Conservation (phyloP, 1,139 yeast species). For the Suhomyces coccinellae region DNA sequence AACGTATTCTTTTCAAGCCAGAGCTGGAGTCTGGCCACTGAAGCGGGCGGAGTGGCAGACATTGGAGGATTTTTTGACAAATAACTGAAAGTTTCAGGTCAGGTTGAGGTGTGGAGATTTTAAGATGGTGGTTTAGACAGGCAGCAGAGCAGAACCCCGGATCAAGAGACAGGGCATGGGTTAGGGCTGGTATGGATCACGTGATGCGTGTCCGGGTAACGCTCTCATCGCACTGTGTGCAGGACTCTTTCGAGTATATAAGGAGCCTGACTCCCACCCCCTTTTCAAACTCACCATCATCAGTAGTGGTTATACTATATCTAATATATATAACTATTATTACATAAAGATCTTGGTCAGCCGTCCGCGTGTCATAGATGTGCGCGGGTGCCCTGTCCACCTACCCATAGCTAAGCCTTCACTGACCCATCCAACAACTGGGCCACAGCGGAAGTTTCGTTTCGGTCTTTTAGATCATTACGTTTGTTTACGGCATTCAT, state of each 20-base stretch:
- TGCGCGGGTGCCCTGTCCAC: slow-evolving; percentile 14
- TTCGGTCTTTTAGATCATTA: slow-evolving; percentile 34
- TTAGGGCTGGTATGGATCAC: slow-evolving; percentile 7
- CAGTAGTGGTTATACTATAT: slow-evolving; percentile 26
- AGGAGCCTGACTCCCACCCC: slow-evolving; percentile 15
- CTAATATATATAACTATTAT: slow-evolving; percentile 25
- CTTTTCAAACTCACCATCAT: slow-evolving; percentile 17
- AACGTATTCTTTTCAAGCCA: slow-evolving; percentile 55
- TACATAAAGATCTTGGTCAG: slow-evolving; percentile 20
- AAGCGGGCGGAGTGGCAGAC: slow-evolving; percentile 5
- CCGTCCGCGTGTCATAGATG: slow-evolving; percentile 18
- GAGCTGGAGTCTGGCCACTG: slow-evolving; percentile 1
- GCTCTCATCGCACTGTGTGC: slow-evolving; percentile 4
- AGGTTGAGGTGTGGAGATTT: too few relatives aligned
- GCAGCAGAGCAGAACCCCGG: slow-evolving; percentile 1
- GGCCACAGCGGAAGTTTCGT: slow-evolving; percentile 25
- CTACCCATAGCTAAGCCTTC: slow-evolving; percentile 24
- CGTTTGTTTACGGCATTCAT: slow-evolving; percentile 28
- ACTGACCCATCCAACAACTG: slow-evolving; percentile 24
- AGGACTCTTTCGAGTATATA: slow-evolving; percentile 15
- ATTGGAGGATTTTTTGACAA: neutral
- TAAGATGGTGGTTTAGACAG: neutral
- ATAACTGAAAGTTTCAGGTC: too few relatives aligned
- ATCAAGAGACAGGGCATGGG: neutral
- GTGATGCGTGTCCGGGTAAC: slow-evolving; percentile 17